Conservation (phyloP, 2,329 filamentous ascomycete genomes). For the Ophiostoma quercus region DNA sequence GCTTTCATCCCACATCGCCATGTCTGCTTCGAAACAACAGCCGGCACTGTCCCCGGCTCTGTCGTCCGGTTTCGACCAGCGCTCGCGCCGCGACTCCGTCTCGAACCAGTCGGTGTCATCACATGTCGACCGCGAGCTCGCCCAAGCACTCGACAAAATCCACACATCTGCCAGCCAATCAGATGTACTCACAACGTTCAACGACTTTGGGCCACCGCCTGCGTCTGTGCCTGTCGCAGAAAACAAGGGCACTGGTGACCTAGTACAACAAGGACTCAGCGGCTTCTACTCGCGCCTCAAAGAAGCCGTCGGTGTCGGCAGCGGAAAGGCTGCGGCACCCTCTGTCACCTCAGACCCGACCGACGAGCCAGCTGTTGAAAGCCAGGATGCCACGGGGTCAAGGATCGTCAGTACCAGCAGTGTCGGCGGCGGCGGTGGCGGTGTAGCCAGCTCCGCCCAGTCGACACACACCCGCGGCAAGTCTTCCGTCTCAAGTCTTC, state of each 20-base stretch:
- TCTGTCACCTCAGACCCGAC: background rate
- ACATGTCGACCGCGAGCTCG: constrained; percentile 65
- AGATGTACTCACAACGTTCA: constrained; percentile 83
- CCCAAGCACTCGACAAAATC: constrained; percentile 77
- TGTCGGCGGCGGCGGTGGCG: constrained; percentile 32
- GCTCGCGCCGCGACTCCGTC: constrained; percentile 39
- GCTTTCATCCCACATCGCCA: background rate
- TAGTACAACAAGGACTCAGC: constrained; percentile 79
- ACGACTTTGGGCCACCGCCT: constrained; percentile 75
- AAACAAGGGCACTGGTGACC: constrained; percentile 64
- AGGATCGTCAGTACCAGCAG: constrained; percentile 38
- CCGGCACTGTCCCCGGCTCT: constrained; percentile 30
- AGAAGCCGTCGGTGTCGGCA: constrained; percentile 69
- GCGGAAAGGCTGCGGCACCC: constrained; percentile 39
- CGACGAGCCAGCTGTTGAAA: background rate
- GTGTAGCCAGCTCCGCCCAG: background rate
- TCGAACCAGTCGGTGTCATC: constrained; percentile 41
- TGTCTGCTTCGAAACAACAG: constrained; percentile 20
- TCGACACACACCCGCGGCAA: constrained; percentile 34
- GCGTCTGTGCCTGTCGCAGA: constrained; percentile 53
- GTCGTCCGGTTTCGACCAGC: constrained; percentile 27
- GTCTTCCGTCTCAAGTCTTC: constrained; percentile 30
- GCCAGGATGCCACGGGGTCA: background rate
- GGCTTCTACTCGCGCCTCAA: constrained; percentile 82
- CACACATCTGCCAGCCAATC: constrained; percentile 84